Evolutionary conservation across 495 filamentous ascomycete species (phyloP).

Genomic region (Xylona heveae): DNA sequence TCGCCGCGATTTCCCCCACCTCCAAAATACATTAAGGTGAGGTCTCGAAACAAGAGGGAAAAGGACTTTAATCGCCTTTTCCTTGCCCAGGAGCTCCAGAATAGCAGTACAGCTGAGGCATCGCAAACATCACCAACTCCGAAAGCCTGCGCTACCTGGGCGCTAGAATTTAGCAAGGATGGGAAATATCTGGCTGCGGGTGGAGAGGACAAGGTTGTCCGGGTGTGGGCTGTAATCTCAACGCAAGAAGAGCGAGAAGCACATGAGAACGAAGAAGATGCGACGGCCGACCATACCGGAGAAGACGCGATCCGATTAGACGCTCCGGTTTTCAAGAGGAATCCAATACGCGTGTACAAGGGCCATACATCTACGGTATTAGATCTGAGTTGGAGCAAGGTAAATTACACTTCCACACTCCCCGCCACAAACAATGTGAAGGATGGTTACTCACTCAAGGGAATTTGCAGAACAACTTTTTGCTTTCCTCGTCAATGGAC

Average conservation of each 20-base stretch:
- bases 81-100: slow-evolving; percentile 67
- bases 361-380: slow-evolving; percentile 78
- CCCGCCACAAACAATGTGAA: background rate
- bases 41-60: slow-evolving; percentile 59
- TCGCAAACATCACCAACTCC: slow-evolving; percentile 4
- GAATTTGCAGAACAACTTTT: slow-evolving; percentile 64
- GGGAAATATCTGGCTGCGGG: slow-evolving; percentile 79
- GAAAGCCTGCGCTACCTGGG: slow-evolving; percentile 54
- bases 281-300: slow-evolving; percentile 19
- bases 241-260: slow-evolving; percentile 54
- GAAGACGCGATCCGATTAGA: slow-evolving; percentile 41
- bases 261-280: slow-evolving; percentile 51
- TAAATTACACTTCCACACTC: slow-evolving; percentile 13
- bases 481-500: slow-evolving; percentile 94
- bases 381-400: slow-evolving; percentile 93
- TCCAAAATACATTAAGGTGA: slow-evolving; percentile 74
- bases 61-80: slow-evolving; percentile 76
- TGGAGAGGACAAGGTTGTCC: slow-evolving; percentile 67
- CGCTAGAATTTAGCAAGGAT: slow-evolving; percentile 81
- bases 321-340: slow-evolving; percentile 75
- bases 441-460: background rate
- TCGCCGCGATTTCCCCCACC: slow-evolving; percentile 78
- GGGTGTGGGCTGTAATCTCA: slow-evolving; percentile 79
- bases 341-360: slow-evolving; percentile 56
- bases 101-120: slow-evolving; percentile 10